These are phyloP conservation scores for Kodamaea ohmeri DNA, from an alignment of 1,139 yeast species.

Conservation along the genomic window DNA sequence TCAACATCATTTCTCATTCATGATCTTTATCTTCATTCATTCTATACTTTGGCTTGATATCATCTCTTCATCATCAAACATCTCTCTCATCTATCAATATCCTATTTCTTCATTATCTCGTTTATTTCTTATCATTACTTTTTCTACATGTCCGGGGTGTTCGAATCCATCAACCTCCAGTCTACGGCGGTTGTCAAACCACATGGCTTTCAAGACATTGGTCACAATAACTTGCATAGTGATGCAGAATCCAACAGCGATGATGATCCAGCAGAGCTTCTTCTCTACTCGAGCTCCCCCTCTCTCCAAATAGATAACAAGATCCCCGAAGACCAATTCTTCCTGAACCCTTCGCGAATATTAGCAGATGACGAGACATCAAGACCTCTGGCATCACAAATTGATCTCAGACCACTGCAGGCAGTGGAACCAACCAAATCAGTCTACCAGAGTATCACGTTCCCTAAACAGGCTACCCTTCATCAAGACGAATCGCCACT, in stretches of 20 bases:
- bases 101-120: neutral
- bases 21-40: neutral
- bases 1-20: neutral
- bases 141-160: constrained; percentile 11
- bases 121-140: neutral
- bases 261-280: constrained; percentile 15
- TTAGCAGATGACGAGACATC: constrained; percentile 8
- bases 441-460: constrained; percentile 9
- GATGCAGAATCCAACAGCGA: neutral
- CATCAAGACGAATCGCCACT: constrained; percentile 22
- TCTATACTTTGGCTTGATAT: no score
- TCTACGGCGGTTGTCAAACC: constrained; percentile 14
- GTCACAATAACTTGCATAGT: no score
- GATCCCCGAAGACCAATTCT: constrained; percentile 20
- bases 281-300: constrained; percentile 9
- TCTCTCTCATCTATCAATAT: neutral
- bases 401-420: constrained; percentile 1
- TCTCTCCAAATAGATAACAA: constrained; percentile 10
- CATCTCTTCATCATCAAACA: neutral
- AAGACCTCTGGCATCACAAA: neutral
- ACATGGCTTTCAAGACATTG: no score
- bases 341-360: constrained; percentile 22
- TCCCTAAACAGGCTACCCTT: constrained; percentile 8
- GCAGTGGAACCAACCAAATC: constrained; percentile 3
- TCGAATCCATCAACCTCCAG: constrained; percentile 26